Conservation (phyloP, 75 land plant genomes). For the Ceratopteris richardii region DNA sequence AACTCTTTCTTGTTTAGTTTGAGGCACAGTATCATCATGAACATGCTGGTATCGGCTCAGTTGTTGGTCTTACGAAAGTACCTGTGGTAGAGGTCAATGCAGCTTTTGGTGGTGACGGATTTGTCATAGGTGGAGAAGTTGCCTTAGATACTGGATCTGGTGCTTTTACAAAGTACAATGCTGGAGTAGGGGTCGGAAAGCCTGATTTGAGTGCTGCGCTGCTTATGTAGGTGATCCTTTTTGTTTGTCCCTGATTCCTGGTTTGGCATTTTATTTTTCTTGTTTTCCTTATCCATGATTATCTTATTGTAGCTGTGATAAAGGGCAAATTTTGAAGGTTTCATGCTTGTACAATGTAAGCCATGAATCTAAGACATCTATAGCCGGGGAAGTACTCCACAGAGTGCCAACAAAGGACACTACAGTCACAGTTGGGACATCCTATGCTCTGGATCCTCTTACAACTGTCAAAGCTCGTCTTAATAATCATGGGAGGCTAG, state of each 20-base stretch:
- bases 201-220: constrained; percentile 68
- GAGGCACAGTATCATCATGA: constrained; percentile 21
- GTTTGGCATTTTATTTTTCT: too few relatives aligned
- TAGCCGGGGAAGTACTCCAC: constrained; percentile 67
- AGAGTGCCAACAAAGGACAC: constrained; percentile 79
- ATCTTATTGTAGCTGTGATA: constrained; percentile 55
- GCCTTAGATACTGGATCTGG: constrained; percentile 69
- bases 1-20: constrained; percentile 3
- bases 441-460: constrained; percentile 50
- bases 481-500: constrained; percentile 83
- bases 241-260: too few relatives aligned
- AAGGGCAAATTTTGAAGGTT: constrained; percentile 63
- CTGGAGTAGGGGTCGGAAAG: constrained; percentile 59
- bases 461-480: constrained; percentile 73
- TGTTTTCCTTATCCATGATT: neutral
- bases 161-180: constrained; percentile 59
- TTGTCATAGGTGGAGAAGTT: constrained; percentile 74
- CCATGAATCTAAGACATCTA: constrained; percentile 37
- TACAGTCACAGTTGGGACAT: constrained; percentile 79
- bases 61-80: constrained; percentile 17
- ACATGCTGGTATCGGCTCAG: constrained; percentile 12
- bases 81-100: constrained; percentile 24
- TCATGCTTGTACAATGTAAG: constrained; percentile 54
- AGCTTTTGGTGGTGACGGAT: constrained; percentile 49
- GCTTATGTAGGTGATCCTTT: constrained; percentile 42